These are phyloP conservation scores for Nemania sp. DNA, from an alignment of 2,329 filamentous ascomycete genomes.

Conservation along the genomic window DNA sequence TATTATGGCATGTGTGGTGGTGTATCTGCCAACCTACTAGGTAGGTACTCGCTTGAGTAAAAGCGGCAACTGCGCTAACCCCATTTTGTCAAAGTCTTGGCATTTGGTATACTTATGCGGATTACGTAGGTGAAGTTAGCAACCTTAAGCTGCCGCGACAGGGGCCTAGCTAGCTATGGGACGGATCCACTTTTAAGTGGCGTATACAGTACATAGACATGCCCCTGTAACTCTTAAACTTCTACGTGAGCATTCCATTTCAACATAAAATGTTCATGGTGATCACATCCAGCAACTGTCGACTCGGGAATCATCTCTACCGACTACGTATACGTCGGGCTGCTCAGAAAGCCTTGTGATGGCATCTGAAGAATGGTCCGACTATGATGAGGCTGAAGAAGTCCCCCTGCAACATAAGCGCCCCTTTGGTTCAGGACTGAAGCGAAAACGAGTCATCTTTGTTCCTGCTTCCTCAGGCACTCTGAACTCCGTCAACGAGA, in stretches of 20 bases:
- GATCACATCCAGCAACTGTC: background rate
- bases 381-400: constrained; percentile 52
- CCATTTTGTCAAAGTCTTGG: constrained; percentile 1
- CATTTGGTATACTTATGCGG: background rate
- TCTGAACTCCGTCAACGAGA: constrained; percentile 45
- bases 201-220: constrained; percentile 16
- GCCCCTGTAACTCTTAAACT: background rate
- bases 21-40: too few relatives aligned
- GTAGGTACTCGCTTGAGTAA: too few relatives aligned
- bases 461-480: constrained; percentile 64
- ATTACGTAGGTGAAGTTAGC: constrained; percentile 1
- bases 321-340: background rate
- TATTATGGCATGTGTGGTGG: too few relatives aligned
- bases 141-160: too few relatives aligned
- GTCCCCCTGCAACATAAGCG: constrained; percentile 65
- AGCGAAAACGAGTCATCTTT: constrained; percentile 66
- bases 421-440: constrained; percentile 68
- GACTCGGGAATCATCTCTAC: background rate
- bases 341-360: constrained; percentile 26
- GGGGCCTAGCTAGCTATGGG: too few relatives aligned
- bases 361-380: constrained; percentile 43
- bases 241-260: background rate
- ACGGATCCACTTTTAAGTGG: too few relatives aligned
- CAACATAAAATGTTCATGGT: background rate
- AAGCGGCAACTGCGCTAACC: too few relatives aligned